Percentiles rank a stretch among this genome's conserved stretches.
Evolutionary conservation across 179 eudicot genomes (phyloP).

Genomic region (Heliamphora pulchella): DNA sequence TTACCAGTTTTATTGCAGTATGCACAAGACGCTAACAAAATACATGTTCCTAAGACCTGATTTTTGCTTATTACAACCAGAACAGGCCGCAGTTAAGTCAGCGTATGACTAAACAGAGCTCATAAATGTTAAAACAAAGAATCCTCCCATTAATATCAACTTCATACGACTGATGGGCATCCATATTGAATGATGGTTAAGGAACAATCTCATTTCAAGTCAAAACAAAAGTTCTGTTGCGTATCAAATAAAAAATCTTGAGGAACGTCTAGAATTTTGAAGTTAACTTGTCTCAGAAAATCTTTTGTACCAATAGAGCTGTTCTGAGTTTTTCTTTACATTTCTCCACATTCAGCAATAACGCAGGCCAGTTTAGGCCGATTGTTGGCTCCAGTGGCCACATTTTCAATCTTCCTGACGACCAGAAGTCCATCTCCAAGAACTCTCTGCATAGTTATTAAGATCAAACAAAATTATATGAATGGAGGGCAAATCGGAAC

Average conservation of each 20-base stretch:
- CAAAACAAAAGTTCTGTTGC: neutral
- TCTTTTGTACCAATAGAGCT: neutral
- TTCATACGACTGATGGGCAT: no score
- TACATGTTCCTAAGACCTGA: no score
- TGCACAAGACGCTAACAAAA: no score
- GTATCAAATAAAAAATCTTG: neutral
- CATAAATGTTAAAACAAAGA: no score
- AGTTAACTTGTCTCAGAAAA: neutral
- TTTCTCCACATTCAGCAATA: conserved; percentile 92
- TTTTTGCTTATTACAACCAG: no score
- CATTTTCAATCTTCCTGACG: conserved; percentile 89
- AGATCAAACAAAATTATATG: neutral
- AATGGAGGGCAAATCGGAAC: neutral
- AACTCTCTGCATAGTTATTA: conserved; percentile 56
- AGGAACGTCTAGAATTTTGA: neutral
- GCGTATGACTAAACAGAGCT: no score
- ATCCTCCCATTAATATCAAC: no score
- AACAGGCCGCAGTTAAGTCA: no score
- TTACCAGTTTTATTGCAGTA: no score
- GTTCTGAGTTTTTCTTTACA: conserved; percentile 29
- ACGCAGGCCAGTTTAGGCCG: conserved; percentile 77
- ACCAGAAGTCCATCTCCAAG: conserved; percentile 89
- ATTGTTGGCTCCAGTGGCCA: conserved; percentile 76
- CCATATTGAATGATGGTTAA: neutral
- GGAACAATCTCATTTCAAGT: neutral